These are phyloP conservation scores for Ceratocystiopsis brevicomis DNA, from an alignment of 2,329 filamentous ascomycete genomes.

Conservation along the genomic window DNA sequence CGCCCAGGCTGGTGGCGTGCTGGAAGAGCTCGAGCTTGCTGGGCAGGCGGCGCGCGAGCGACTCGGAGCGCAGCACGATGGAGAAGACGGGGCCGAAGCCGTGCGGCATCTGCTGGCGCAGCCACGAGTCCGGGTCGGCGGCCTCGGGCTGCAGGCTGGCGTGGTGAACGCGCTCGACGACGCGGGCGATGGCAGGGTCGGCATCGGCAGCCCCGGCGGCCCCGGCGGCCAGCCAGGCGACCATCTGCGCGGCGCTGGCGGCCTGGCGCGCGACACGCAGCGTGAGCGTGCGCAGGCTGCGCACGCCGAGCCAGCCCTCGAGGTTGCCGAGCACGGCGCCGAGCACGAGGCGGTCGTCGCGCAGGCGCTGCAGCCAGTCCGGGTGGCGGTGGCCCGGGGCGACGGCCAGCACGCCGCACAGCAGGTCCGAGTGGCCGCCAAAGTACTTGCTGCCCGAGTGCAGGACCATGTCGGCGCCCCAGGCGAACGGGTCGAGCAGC, in stretches of 20 bases:
- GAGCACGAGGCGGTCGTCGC: slow-evolving; percentile 52
- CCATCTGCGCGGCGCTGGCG: slow-evolving; percentile 47
- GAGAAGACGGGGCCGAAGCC: slow-evolving; percentile 83
- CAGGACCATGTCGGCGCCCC: slow-evolving; percentile 74
- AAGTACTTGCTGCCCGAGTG: slow-evolving; percentile 93
- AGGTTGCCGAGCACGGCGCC: slow-evolving; percentile 75
- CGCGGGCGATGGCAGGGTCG: slow-evolving; percentile 24
- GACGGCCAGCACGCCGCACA: slow-evolving; percentile 67
- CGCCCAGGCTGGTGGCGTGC: slow-evolving; percentile 84
- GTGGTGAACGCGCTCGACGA: slow-evolving; percentile 44
- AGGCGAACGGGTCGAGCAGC: slow-evolving; percentile 65
- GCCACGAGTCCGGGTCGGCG: slow-evolving; percentile 45
- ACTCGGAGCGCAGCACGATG: slow-evolving; percentile 42
- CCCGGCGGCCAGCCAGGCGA: slow-evolving; percentile 43
- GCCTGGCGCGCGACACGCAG: slow-evolving; percentile 65
- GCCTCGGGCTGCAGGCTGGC: slow-evolving; percentile 58
- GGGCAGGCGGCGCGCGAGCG: slow-evolving; percentile 49
- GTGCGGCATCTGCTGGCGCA: slow-evolving; percentile 72
- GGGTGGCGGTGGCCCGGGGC: slow-evolving; percentile 13
- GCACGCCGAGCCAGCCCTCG: slow-evolving; percentile 80
- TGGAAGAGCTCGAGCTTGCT: slow-evolving; percentile 70
- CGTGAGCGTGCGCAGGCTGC: slow-evolving; percentile 71
- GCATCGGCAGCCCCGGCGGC: too few relatives aligned
- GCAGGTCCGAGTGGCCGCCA: slow-evolving; percentile 83
- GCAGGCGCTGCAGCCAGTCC: slow-evolving; percentile 41